phyloP scores from a whole-genome alignment of 148 eudicot species.

The Salicornia ramosissima region DNA sequence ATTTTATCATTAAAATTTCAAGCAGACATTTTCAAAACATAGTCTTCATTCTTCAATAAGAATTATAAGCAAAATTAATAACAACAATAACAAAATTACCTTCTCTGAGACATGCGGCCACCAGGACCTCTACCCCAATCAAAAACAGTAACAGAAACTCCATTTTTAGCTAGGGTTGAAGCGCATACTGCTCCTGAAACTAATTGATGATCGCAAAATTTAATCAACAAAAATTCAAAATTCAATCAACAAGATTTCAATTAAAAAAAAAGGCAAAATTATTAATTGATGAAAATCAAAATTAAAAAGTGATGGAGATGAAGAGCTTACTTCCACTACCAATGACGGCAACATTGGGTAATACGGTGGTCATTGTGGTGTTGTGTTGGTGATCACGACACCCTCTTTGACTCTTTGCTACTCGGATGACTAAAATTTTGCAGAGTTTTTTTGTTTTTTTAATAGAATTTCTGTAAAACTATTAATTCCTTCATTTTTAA shows the following conservation, averaged over 20 bases:
- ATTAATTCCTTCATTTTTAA: too few species aligned
- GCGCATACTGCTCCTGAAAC: slow-evolving; percentile 98
- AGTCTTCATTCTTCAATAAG: neutral
- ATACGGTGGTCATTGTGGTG: slow-evolving; percentile 33
- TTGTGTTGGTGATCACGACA: too few species aligned
- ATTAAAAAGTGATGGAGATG: neutral
- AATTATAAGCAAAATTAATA: neutral
- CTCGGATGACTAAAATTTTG: too few species aligned
- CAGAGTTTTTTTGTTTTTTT: too few species aligned
- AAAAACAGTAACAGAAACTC: slow-evolving; percentile 71
- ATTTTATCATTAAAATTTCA: neutral
- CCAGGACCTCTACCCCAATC: slow-evolving; percentile 94
- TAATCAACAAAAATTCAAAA: neutral
- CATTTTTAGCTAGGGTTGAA: slow-evolving; percentile 73
- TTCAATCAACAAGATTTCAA: neutral
- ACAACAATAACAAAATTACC: slow-evolving; percentile 29
- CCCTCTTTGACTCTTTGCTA: too few species aligned
- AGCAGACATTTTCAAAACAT: neutral
- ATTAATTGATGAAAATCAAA: too few species aligned
- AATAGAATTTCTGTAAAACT: too few species aligned
- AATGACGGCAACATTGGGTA: slow-evolving; percentile 67
- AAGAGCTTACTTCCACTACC: slow-evolving; percentile 83
- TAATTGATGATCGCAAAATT: slow-evolving; percentile 15
- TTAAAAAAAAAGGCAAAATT: neutral
- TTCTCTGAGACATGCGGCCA: slow-evolving; percentile 92